Base-by-base conservation (phyloP, 1,139 yeast species). In the Suhomyces maxii region DNA sequence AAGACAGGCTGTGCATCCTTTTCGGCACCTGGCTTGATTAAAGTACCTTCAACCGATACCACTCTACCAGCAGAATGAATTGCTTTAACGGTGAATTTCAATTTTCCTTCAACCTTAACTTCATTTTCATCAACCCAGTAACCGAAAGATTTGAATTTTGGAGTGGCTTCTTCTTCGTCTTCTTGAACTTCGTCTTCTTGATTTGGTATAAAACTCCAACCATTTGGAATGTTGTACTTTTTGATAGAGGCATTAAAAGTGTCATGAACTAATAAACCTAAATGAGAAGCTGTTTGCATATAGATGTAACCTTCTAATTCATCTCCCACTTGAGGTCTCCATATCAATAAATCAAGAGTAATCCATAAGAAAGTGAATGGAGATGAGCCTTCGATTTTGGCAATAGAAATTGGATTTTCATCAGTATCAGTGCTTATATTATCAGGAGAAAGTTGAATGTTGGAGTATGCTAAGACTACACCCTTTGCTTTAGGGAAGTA, bases 221-320 rank as follows among this genome's bases (percentile, higher is more conserved):
- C 80, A 36, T 71, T 69, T 13, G 99, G 99, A 52, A 93, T 89
- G 57, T 82, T 83, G 62, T 79, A 85, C 64, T 88, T 84, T 65
- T 88, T 89, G 54, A 93, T 89, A 45, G 95, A 84, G 32, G 97
- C 98, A 68, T 93, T 95, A 72, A 93, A 93, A 1, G 96, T 89
- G 67, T 93, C 98, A 64, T 89, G 93, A 44, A 93, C 77, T 56
- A 93, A 77, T 53, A 93, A 74, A 51, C 98, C 98, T 59, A 95
- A 85, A 63, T 93, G 99, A 8, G 96, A 86, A 12, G 96, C 97
- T 1, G 97, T 86, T 71, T 91, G 97, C 80, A 93, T 83, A 69
- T 89, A 89, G 48, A 88, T 79, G 71, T 83, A 79, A 7, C 99
- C 99, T 63, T 91, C 96, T 31, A 91, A 68, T 1, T 75, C 70